Base-by-base conservation (phyloP, 306 rosid species). In the Prunus mongolica region DNA sequence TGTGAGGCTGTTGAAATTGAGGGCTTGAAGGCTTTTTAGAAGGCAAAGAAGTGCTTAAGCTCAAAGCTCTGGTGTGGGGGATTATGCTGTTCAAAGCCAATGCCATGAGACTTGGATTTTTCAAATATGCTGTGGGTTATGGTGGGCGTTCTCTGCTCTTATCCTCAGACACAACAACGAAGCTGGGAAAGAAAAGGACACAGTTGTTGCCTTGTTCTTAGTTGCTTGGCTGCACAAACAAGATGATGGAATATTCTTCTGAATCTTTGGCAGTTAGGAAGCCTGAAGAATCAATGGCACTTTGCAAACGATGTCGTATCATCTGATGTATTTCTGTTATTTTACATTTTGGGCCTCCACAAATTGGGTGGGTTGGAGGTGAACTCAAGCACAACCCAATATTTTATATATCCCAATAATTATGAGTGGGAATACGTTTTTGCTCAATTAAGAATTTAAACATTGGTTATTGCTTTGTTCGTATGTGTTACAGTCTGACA, bases 11-110 rank as follows among this genome's bases (percentile, higher is more conserved):
- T 6, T 12, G 58, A 49, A 57, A 80, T 1, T 38, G 71, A 67
- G 55, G 77, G 58, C 27, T 57, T 4, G 84, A 74, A 62, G 66
- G 67, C 65, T 67, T 83, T 19, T 61, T 73, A 12, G 80, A 69
- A 76, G 81, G 66, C 74, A 77, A 60, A 67, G 60, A 72, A 69
- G 72, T 44, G 47, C 28, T 46, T 18, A 78, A 73, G 38, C 79
- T 38, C 22, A 83, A 71, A 22, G 71, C 83, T 71, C 76, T 80
- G 69, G 83, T 82, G 47, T 78, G 84, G 38, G 70, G 81, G 45
- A 75, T 72, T 56, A 80, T 30, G 71, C 79, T 46, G 49, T 76
- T 76, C 25, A 79, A 62, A 82, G 86, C 77, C 61, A 82, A 66
- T 32, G 86, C 82, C 88, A 84, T 77, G 27, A 16, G 77, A 60